phyloP scores from a whole-genome alignment of 345 rosid species.

The Citrus sinensis region DNA sequence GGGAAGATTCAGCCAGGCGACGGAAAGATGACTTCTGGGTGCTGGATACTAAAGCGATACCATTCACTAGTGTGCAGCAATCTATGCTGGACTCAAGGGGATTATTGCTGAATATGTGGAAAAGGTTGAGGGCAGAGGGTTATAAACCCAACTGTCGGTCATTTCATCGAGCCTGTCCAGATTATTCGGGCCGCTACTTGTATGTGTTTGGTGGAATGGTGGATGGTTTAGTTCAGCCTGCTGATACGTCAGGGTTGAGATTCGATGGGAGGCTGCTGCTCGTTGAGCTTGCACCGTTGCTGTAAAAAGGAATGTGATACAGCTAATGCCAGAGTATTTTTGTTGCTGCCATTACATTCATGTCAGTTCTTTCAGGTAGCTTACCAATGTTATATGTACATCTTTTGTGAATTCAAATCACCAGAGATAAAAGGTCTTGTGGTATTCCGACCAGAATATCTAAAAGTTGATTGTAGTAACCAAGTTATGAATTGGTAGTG shows the following conservation, averaged over 20 bases:
- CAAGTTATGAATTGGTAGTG: background rate
- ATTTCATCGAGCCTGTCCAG: constrained; percentile 80
- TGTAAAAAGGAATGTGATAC: constrained; percentile 14
- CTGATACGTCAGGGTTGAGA: constrained; percentile 50
- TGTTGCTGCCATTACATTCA: background rate
- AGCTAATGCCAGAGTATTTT: background rate
- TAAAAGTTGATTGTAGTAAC: background rate
- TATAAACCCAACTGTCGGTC: constrained; percentile 60
- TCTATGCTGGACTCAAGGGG: constrained; percentile 29
- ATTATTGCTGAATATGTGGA: constrained; percentile 50
- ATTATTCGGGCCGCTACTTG: constrained; percentile 58
- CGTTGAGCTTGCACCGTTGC: constrained; percentile 56
- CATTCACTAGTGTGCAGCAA: constrained; percentile 36
- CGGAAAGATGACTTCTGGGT: constrained; percentile 90
- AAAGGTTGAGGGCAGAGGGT: constrained; percentile 47
- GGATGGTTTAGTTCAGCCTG: constrained; percentile 56
- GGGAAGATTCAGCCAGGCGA: constrained; percentile 80
- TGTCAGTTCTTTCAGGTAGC: constrained; percentile 4
- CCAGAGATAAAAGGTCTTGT: background rate
- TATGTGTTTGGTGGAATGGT: constrained; percentile 93
- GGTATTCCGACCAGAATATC: background rate
- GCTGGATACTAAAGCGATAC: constrained; percentile 53
- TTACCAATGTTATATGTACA: background rate
- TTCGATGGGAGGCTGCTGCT: constrained; percentile 81
- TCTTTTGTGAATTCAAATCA: background rate